Conservation (phyloP, 495 filamentous ascomycete species). For the Penicillium maclennaniae region DNA sequence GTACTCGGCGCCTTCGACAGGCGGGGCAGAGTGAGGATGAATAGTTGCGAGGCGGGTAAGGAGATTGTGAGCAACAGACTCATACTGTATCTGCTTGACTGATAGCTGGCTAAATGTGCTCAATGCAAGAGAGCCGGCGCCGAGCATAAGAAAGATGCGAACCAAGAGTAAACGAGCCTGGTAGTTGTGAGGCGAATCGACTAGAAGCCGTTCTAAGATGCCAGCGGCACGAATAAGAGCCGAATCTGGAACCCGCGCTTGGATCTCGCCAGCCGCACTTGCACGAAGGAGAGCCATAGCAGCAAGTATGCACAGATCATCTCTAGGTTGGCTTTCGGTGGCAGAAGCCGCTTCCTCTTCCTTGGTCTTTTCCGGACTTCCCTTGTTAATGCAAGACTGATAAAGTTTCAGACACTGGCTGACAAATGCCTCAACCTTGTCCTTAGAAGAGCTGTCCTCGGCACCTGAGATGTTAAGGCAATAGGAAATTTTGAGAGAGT, state of each 20-base stretch:
- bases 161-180: slow-evolving; percentile 53
- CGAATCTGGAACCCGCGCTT: slow-evolving; percentile 26
- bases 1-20: slow-evolving; percentile 37
- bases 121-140: slow-evolving; percentile 51
- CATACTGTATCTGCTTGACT: slow-evolving; percentile 59
- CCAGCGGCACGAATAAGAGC: slow-evolving; percentile 49
- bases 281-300: slow-evolving; percentile 52
- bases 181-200: slow-evolving; percentile 55
- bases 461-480: slow-evolving; percentile 45
- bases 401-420: slow-evolving; percentile 48
- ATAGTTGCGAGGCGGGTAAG: slow-evolving; percentile 56
- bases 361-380: slow-evolving; percentile 6
- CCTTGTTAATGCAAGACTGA: slow-evolving; percentile 9
- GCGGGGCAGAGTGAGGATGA: slow-evolving; percentile 46
- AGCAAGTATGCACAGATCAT: slow-evolving; percentile 54
- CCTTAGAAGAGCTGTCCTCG: slow-evolving; percentile 27
- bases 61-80: slow-evolving; percentile 55
- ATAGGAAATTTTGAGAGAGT: slow-evolving; percentile 56
- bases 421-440: slow-evolving; percentile 43
- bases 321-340: slow-evolving; percentile 55
- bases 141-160: slow-evolving; percentile 51
- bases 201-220: slow-evolving; percentile 48
- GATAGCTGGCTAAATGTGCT: slow-evolving; percentile 51
- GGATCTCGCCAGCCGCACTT: slow-evolving; percentile 15
- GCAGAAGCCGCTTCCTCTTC: slow-evolving; percentile 19